Base-by-base conservation (phyloP, 2,329 filamentous ascomycete species). In the Gaeumannomyces sp. region DNA sequence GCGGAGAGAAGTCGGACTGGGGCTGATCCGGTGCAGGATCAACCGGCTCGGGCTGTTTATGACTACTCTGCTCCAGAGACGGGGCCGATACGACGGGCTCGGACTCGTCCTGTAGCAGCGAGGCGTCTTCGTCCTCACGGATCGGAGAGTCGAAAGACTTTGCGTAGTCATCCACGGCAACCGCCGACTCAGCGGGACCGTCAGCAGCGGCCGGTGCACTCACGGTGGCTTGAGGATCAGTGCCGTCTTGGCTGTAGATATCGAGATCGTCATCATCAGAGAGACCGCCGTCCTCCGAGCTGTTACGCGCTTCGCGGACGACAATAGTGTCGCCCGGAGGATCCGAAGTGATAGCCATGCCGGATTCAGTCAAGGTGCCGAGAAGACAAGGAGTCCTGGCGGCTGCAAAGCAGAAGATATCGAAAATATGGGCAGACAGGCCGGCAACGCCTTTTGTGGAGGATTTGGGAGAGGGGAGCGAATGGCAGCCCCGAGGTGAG, bases 71-170 rank as follows among this genome's bases (percentile, higher is more conserved):
- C 35, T 50, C 29, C 22, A 11, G 61, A 5, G 53, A 35, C 22
- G 45, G 45, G 45, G 45, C 45, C 57, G 61, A 58, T 63, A 63
- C 50, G 61, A 45, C 64, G 66, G 64, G 63, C 45, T 68, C 66
- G 65, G 60, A 61, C 7, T 60, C 62, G 22, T 56, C 38, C 8
- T 59, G 59, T 25, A 16, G 10, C 3, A 22, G 22, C 4, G 33
- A 60, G 45, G 29, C 53, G 2, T 28, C 10, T 22, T 62, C 53
- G 19, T 29, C 50, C 25, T 58, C 27, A 25, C 22, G 27, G 31
- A 35, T 58, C 65, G 80, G 78, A 65, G 81, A 83, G 73, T 83
- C 79, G 77, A 82, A 81, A 53, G 76, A 80, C 72, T 79, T 82
- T 70, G 79, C 78, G 75, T 83, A 81, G 69, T 83, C 80, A 76